These are phyloP conservation scores for Bocquillonia castaneifolia DNA, from an alignment of 441 rosid species.

Conservation along the genomic window DNA sequence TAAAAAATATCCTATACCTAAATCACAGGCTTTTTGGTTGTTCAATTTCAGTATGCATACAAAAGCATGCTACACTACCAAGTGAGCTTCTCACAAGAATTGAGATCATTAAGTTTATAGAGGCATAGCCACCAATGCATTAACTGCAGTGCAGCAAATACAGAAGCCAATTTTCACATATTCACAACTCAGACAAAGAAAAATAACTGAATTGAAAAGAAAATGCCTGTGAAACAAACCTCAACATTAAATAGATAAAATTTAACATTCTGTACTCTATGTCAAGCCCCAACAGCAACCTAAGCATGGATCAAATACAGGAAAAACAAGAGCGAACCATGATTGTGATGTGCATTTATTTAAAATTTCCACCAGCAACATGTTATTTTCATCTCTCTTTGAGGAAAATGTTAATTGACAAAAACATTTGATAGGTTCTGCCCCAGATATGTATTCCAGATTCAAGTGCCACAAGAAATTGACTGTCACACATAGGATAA, in stretches of 20 bases:
- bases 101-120: not conserved
- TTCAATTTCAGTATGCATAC: not conserved
- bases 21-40: not conserved
- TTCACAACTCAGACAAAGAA: not conserved
- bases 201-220: not conserved
- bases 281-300: not conserved
- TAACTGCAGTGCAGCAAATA: not conserved
- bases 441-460: not conserved
- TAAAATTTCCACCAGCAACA: not conserved
- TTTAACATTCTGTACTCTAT: not conserved
- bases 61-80: not conserved
- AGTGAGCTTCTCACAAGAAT: not conserved
- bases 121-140: not conserved
- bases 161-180: not conserved
- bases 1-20: not conserved
- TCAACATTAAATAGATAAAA: not conserved
- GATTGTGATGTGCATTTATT: not conserved
- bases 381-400: not conserved
- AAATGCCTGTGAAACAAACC: not conserved
- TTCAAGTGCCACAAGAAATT: not conserved
- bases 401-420: not conserved
- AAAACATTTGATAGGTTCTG: not conserved
- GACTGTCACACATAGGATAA: not conserved
- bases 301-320: not conserved
- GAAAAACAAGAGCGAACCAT: not conserved